phyloP scores from a whole-genome alignment of 192 early-diverging fungal genomes.

The Coemansia sp. region DNA sequence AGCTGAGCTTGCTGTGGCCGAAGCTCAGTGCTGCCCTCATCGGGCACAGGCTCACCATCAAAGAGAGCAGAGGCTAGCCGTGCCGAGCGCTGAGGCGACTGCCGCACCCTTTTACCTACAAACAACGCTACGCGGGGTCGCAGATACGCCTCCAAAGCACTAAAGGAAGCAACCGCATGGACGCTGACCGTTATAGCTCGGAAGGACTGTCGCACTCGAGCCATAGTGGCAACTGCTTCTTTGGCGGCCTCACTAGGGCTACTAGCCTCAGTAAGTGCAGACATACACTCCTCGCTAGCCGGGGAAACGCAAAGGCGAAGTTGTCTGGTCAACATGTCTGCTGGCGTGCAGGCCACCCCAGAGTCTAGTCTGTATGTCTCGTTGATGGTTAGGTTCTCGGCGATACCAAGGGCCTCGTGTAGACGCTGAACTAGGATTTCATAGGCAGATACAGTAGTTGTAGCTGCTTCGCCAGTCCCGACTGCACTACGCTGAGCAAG shows the following conservation, averaged over 20 bases:
- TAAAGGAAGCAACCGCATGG: conserved; percentile 83
- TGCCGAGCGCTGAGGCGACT: conserved; percentile 1
- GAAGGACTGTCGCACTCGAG: conserved; percentile 20
- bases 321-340: conserved; percentile 73
- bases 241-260: conserved; percentile 27
- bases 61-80: neutral
- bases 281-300: conserved; percentile 20
- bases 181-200: conserved; percentile 66
- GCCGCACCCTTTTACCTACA: neutral
- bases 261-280: conserved; percentile 22
- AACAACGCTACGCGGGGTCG: conserved; percentile 57
- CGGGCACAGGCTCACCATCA: neutral
- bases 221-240: conserved; percentile 11
- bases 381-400: conserved; percentile 61
- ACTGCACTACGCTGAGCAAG: neutral
- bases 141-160: conserved; percentile 77
- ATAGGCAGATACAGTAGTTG: conserved; percentile 38
- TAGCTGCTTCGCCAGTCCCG: neutral
- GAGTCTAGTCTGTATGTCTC: conserved; percentile 55
- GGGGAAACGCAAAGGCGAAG: conserved; percentile 65
- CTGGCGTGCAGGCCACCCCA: conserved; percentile 48
- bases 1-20: conserved; percentile 17
- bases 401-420: conserved; percentile 68
- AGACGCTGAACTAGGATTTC: conserved; percentile 60
- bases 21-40: neutral